Evolutionary conservation across 768 basidiomycete species (phyloP), one percentile per base, ranked within the genome.

Genomic region (Cantharellus anzutake): DNA sequence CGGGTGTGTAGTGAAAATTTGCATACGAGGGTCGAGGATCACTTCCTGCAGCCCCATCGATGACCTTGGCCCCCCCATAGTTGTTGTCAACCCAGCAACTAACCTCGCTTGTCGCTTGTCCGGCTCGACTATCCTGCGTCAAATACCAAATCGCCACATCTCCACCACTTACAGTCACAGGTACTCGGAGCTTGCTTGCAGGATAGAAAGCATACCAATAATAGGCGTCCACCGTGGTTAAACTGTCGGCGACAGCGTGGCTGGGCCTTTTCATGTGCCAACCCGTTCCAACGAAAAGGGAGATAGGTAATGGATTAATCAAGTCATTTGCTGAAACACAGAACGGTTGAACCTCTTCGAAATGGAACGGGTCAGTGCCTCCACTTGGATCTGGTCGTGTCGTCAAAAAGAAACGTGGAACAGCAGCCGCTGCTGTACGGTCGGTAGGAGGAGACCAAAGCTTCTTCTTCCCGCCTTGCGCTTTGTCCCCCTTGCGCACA

Each of bases 11-110:
- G 57, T 50, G 52, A 60, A 38, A 67, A 51, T 14, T 42, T 48
- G 78, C 86, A 65, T 69, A 90, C 89, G 78, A 76, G 39, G 89
- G 78, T 58, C 75, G 78, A 0, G 80, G 70, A 59, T 80, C 80
- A 2, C 71, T 73, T 3, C 82, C 72, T 60, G 84, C 80, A 1
- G 80, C 80, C 67, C 97, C 93, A 69, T 82, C 80, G 60, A 97
- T 75, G 48, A 81, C 76, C 62, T 79, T 80, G 38, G 81, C 83
- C 3, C 96, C 94, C 0, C 66, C 71, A 63, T 82, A 79, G 68
- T 99, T 99, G 69, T 99, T 93, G 69, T 99, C 96, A 40, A 99
- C 96, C 94, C 94, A 98, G 69, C 96, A 98, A 66, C 86, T 80
- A 2, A 93, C 74, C 58, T 78, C 76, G 65, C 82, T 82, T 40